Base-by-base conservation (phyloP, 176 grass and related monocot species). In the Cenchrus fungigraminus region DNA sequence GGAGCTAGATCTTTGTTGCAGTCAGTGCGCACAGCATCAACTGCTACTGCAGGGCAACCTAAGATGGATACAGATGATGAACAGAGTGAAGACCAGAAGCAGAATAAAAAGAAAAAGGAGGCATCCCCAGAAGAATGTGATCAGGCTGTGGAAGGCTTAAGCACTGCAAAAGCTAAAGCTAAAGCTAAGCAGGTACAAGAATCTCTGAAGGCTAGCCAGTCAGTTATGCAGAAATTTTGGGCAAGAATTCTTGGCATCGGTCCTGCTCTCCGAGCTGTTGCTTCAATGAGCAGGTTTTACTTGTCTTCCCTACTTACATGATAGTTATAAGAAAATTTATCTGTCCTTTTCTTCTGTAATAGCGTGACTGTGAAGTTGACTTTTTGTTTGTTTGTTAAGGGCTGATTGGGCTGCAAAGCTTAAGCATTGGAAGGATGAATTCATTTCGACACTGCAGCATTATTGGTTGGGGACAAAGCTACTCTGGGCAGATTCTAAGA, bases 41-140 rank as follows among this genome's bases (percentile, higher is more conserved):
- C 85, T 81, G 81, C 89, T 80, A 90, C 90, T 69, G 89, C 89
- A 68, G 82, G 91, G 45, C 89, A 85, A 86, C 78, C 80, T 76
- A 91, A 96, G 71, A 66, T 81, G 40, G 71, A 82, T 77, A 69
- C 37, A 14, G 86, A 82, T 76, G 86, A 87, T 61, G 93, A 99
- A 72, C 82, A 83, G 68, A 86, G 65, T 84, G 94, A 94, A 76
- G 90, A 92, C 59, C 88, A 92, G 71, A 89, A 79, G 68, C 85
- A 74, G 57, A 94, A 82, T 77, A 91, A 94, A 84, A 82, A 81
- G 73, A 95, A 96, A 85, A 98, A 94, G 47, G 93, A 94, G 60
- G 89, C 93, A 81, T 98, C 93, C n/a, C 91, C 97, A 63, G 97
- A 98, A 91, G 93, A 98, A 91, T 98, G 96, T 68, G 93, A 98